A percentile compares a stretch with the other conserved stretches of the same genome.
These are phyloP conservation scores for Saraca asoca DNA, from an alignment of 331 rosid species.

Conservation along the genomic window DNA sequence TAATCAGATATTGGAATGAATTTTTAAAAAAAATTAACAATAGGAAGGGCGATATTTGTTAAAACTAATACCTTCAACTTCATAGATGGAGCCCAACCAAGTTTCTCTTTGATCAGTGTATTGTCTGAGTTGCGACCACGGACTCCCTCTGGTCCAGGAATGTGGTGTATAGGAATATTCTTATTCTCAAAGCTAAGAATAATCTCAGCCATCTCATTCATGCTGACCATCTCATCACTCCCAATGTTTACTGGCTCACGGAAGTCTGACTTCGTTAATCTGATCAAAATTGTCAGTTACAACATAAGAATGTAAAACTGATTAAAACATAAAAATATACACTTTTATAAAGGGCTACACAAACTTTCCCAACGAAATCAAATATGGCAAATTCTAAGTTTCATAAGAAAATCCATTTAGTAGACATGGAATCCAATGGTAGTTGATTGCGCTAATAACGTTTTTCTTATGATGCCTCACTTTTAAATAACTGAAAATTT, in stretches of 20 bases:
- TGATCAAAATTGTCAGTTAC: conserved; percentile 25
- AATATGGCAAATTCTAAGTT: conserved; percentile 6
- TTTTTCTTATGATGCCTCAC: conserved; percentile 3
- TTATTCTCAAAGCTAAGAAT: conserved; percentile 87
- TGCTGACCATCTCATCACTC: conserved; percentile 99
- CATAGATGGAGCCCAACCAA: conserved; percentile 99
- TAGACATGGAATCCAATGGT: conserved; percentile 15
- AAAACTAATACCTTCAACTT: conserved; percentile 74
- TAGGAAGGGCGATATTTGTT: conserved; percentile 4
- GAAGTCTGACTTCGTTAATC: conserved; percentile 96
- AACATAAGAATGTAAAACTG: background rate
- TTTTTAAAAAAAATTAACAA: background rate
- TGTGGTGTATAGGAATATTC: conserved; percentile 79
- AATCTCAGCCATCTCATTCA: conserved; percentile 98
- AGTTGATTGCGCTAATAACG: conserved; percentile 8
- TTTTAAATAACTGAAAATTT: background rate
- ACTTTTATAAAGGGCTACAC: background rate
- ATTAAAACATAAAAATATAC: conserved; percentile 1
- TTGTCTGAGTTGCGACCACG: conserved; percentile 99
- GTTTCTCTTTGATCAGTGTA: conserved; percentile 91
- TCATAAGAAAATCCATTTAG: background rate
- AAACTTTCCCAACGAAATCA: background rate
- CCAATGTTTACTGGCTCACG: conserved; percentile 96
- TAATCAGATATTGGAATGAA: background rate
- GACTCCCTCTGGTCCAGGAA: conserved; percentile 99